Conservation (phyloP, 176 grass and related monocot species). For the Luzula sylvatica region DNA sequence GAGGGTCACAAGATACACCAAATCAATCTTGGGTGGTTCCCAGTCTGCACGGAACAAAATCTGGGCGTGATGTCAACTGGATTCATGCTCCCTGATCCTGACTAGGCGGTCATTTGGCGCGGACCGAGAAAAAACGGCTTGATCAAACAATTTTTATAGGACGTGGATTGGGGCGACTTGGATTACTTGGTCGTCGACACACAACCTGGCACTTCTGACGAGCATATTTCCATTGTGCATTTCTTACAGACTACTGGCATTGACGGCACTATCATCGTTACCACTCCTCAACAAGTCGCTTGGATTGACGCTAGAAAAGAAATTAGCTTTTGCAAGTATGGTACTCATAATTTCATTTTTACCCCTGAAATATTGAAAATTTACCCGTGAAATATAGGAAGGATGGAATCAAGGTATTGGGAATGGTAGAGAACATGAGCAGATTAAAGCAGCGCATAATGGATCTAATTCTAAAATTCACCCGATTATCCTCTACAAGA, state of each 20-base stretch:
- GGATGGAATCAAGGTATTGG: constrained; percentile 32
- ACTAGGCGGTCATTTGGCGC: constrained; percentile 58
- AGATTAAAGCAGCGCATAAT: too few relatives aligned
- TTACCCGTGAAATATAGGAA: too few relatives aligned
- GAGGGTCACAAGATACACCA: constrained; percentile 76
- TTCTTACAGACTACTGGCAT: too few relatives aligned
- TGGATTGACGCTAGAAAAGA: constrained; percentile 53
- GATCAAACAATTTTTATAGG: constrained; percentile 53
- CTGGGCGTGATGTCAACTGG: constrained; percentile 51
- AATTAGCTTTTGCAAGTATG: constrained; percentile 54
- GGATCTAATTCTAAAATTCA: too few relatives aligned
- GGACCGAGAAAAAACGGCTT: constrained; percentile 52
- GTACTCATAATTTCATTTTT: too few relatives aligned
- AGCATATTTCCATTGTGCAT: too few relatives aligned
- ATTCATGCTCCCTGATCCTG: constrained; percentile 57
- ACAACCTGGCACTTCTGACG: constrained; percentile 75
- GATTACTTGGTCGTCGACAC: constrained; percentile 64
- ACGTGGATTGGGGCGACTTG: constrained; percentile 51
- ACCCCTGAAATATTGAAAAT: too few relatives aligned
- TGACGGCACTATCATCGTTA: too few relatives aligned
- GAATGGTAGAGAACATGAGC: constrained; percentile 58
- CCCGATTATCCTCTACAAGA: too few relatives aligned
- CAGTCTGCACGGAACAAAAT: constrained; percentile 41
- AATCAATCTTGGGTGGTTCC: constrained; percentile 77
- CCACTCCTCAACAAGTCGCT: too few relatives aligned